Base-by-base conservation (phyloP, 306 rosid species). In the Vigna trinervia region DNA sequence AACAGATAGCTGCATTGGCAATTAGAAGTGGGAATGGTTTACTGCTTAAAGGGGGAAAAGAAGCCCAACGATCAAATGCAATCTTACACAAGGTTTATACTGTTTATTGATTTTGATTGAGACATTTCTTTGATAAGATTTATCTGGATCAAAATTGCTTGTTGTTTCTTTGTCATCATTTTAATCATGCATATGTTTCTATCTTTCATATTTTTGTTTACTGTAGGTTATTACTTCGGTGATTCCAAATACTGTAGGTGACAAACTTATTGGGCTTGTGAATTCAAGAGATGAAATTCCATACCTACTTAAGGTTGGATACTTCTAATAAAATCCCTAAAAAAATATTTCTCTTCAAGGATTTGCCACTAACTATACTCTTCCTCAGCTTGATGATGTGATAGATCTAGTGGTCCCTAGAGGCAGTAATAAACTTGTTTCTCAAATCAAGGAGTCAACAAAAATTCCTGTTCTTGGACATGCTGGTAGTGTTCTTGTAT, bases 391-490 rank as follows among this genome's bases (percentile, higher is more conserved):
- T 66, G 92, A 92, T 70, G 93, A 88, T 83, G 98, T 95, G 74
- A 95, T 95, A 73, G 98, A 95, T 83, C 96, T 95, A 66, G 97
- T 95, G 59, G 87, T 95, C 84, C 98, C 98, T 28, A 86, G 97
- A 88, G 98, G 98, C 80, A 95, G 97, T 47, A 92, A 87, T 65
- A 88, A 84, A 62, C 98, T 95, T 64, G 97, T 95, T 84, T 89
- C 92, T 82, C 89, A 89, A 80, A 90, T 95, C 81, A 95, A 92
- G 85, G 94, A 89, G 32, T 89, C 89, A 7, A 95, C 98, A 61
- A 95, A 87, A 79, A 95, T 95, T 81, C 96, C 97, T 36, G 97
- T 95, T 84, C 98, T 95, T 82, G 98, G 97, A 72, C 97, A 90
- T 73, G 81, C 96, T 32, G 97, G 98, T 95, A 76, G 81, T 66